These are phyloP conservation scores for Aspergillus candidus DNA, from an alignment of 2,329 filamentous ascomycete genomes.

Conservation along the genomic window DNA sequence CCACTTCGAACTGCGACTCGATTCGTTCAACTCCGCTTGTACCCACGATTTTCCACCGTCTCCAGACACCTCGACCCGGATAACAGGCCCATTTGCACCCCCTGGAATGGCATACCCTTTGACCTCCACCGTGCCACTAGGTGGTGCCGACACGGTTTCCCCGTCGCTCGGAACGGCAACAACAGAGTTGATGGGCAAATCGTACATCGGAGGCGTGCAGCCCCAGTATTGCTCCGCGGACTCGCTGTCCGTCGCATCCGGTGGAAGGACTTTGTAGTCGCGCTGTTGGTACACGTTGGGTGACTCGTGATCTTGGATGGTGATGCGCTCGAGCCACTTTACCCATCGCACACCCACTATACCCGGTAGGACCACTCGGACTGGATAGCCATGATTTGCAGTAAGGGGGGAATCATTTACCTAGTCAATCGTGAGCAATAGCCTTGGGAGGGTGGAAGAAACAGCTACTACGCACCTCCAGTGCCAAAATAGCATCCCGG, in stretches of 20 bases:
- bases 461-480: conserved; percentile 33
- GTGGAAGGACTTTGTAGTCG: conserved; percentile 56
- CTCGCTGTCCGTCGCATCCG: conserved; percentile 43
- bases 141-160: conserved; percentile 37
- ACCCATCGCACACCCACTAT: conserved; percentile 50
- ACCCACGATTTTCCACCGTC: conserved; percentile 48
- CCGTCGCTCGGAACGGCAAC: conserved; percentile 44
- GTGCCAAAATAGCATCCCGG: conserved; percentile 44
- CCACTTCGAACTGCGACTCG: conserved; percentile 39
- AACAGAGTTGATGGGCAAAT: conserved; percentile 53
- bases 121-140: conserved; percentile 42
- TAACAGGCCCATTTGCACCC: conserved; percentile 48
- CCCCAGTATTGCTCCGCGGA: conserved; percentile 50
- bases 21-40: conserved; percentile 38
- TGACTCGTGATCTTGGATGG: conserved; percentile 46
- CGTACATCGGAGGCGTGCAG: conserved; percentile 45
- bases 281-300: conserved; percentile 52
- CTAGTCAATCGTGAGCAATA: conserved; percentile 15
- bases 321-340: conserved; percentile 53
- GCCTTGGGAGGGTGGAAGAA: neutral
- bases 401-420: conserved; percentile 47
- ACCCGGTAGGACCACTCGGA: conserved; percentile 48
- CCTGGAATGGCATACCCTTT: conserved; percentile 53
- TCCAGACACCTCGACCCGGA: conserved; percentile 48
- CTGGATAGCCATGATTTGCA: conserved; percentile 48